phyloP scores from a whole-genome alignment of 2,329 filamentous ascomycete species.

The Ilyonectria sp. region DNA sequence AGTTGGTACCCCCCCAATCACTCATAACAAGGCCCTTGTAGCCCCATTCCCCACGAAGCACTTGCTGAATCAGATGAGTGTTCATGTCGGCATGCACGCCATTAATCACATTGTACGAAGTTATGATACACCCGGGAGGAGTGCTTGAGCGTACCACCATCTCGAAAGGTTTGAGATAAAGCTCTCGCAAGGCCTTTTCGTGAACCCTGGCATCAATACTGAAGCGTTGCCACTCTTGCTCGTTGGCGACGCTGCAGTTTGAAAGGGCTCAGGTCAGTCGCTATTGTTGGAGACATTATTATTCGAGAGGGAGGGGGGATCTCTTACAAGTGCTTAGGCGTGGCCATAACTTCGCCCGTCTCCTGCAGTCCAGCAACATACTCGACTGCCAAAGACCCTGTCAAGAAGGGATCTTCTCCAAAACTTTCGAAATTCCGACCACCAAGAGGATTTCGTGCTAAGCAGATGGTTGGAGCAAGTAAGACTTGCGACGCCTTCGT shows the following conservation, averaged over 20 bases:
- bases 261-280: no score
- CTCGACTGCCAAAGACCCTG: slow-evolving; percentile 57
- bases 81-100: slow-evolving; percentile 58
- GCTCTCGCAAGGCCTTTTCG: slow-evolving; percentile 45
- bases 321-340: slow-evolving; percentile 58
- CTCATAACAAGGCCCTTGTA: slow-evolving; percentile 61
- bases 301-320: no score
- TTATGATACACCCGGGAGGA: slow-evolving; percentile 57
- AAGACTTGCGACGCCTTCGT: slow-evolving; percentile 78
- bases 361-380: slow-evolving; percentile 60
- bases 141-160: slow-evolving; percentile 53
- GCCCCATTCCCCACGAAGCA: slow-evolving; percentile 59
- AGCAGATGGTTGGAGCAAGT: slow-evolving; percentile 73
- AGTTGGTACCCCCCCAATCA: slow-evolving; percentile 58
- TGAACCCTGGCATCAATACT: slow-evolving; percentile 40
- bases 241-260: slow-evolving; percentile 52
- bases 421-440: slow-evolving; percentile 62
- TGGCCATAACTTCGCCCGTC: slow-evolving; percentile 56
- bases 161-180: slow-evolving; percentile 60
- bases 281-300: neutral
- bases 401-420: slow-evolving; percentile 60
- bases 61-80: slow-evolving; percentile 51
- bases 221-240: slow-evolving; percentile 46
- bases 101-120: slow-evolving; percentile 61
- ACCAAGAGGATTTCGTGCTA: slow-evolving; percentile 62